Conservation (phyloP, 2,329 filamentous ascomycete species). For the Penicillium oxalicum region DNA sequence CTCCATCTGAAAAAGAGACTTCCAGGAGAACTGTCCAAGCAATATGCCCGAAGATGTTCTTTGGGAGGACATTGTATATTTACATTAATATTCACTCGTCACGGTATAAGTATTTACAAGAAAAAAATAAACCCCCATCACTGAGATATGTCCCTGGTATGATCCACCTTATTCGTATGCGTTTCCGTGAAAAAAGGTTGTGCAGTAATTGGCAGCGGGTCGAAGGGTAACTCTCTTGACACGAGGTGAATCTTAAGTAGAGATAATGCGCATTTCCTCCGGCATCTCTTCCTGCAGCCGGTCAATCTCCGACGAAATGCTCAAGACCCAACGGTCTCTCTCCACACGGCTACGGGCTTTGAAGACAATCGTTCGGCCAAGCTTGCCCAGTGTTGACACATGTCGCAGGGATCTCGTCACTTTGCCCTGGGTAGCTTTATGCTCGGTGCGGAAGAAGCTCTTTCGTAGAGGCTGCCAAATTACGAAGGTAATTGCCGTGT, state of each 20-base stretch:
- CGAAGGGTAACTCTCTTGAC: background rate
- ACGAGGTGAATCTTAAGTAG: background rate
- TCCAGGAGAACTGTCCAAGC: too few species aligned
- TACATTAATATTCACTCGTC: slow-evolving; percentile 8
- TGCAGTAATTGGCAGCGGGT: too few species aligned
- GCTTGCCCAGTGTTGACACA: slow-evolving; percentile 56
- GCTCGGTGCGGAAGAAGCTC: slow-evolving; percentile 48
- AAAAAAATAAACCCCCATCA: too few species aligned
- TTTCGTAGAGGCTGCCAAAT: slow-evolving; percentile 57
- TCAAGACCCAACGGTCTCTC: slow-evolving; percentile 63
- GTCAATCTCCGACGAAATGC: slow-evolving; percentile 61
- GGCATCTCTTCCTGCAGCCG: slow-evolving; percentile 43
- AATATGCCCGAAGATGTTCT: too few species aligned
- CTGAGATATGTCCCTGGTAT: too few species aligned
- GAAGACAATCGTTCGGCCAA: slow-evolving; percentile 60
- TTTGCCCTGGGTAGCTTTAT: slow-evolving; percentile 35
- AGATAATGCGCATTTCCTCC: slow-evolving; percentile 47
- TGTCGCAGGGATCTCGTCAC: slow-evolving; percentile 48
- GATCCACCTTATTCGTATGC: too few species aligned
- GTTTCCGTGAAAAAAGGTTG: too few species aligned
- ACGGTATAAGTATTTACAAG: too few species aligned
- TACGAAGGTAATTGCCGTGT: slow-evolving; percentile 62
- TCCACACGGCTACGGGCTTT: slow-evolving; percentile 59
- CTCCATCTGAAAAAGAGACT: too few species aligned
- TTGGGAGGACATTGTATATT: slow-evolving; percentile 7